A percentile compares a stretch with the other conserved stretches of the same genome.
Conservation (phyloP, 495 filamentous ascomycete genomes). For the Tuber brumale region DNA sequence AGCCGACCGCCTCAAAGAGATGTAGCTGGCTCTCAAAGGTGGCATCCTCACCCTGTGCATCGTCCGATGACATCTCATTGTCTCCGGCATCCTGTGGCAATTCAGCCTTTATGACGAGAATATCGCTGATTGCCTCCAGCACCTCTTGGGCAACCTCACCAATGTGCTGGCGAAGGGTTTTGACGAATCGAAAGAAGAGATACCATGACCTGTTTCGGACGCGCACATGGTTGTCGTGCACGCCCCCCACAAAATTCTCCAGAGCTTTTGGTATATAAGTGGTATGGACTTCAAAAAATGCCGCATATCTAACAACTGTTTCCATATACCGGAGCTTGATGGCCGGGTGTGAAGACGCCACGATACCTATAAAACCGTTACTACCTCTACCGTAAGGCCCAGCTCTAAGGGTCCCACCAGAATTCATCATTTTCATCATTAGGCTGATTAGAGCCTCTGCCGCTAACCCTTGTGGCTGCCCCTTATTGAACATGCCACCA, state of each 20-base stretch:
- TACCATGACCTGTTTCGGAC: constrained; percentile 93
- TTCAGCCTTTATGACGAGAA: constrained; percentile 86
- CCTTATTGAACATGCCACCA: constrained; percentile 75
- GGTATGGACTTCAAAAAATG: constrained; percentile 82
- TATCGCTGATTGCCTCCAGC: constrained; percentile 79
- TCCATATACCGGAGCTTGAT: constrained; percentile 97
- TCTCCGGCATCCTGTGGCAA: constrained; percentile 67
- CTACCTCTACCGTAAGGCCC: constrained; percentile 15
- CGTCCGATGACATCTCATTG: constrained; percentile 89
- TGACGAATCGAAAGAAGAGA: constrained; percentile 87
- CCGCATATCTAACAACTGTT: constrained; percentile 84
- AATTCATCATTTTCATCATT: constrained; percentile 92
- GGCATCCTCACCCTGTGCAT: constrained; percentile 79
- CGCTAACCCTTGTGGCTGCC: constrained; percentile 64
- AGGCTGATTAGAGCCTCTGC: constrained; percentile 73
- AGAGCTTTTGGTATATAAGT: constrained; percentile 73
- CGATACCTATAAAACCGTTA: constrained; percentile 55
- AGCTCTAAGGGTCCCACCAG: constrained; percentile 53
- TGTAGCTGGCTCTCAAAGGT: constrained; percentile 85
- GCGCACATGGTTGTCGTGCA: constrained; percentile 76
- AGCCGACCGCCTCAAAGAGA: constrained; percentile 89
- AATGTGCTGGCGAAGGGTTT: constrained; percentile 71
- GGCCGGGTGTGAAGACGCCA: constrained; percentile 78
- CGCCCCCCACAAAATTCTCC: constrained; percentile 84
- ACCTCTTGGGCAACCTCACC: constrained; percentile 84